Percentiles rank a stretch among this genome's conserved stretches.
Evolutionary conservation across 164 flowering plant genomes (phyloP).

Genomic region (Liquidambar formosana): DNA sequence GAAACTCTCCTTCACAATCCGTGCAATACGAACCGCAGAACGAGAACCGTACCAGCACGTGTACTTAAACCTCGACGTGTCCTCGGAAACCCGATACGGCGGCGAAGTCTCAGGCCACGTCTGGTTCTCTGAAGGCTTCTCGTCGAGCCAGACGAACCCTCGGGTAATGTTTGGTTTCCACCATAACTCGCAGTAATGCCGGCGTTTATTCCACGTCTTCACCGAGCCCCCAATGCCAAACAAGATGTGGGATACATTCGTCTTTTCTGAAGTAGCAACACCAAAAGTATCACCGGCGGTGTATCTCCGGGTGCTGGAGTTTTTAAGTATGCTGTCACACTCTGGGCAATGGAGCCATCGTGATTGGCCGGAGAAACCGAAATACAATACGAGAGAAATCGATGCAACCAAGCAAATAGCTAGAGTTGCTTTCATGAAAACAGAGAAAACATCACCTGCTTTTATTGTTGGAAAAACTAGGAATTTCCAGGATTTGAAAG

Average conservation of each 20-base stretch:
- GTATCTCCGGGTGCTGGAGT: neutral
- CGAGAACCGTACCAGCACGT: conserved; percentile 39
- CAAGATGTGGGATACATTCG: conserved; percentile 41
- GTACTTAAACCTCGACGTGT: conserved; percentile 52
- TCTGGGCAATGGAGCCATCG: conserved; percentile 8
- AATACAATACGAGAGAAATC: conserved; percentile 21
- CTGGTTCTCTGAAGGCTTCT: conserved; percentile 24
- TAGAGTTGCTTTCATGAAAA: conserved; percentile 12
- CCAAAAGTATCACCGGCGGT: neutral
- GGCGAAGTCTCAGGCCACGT: conserved; percentile 41
- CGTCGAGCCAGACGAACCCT: conserved; percentile 65
- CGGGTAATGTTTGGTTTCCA: conserved; percentile 50
- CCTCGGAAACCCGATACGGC: conserved; percentile 47
- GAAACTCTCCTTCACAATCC: conserved; percentile 42
- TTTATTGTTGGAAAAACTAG: conserved; percentile 6
- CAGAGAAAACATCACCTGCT: neutral
- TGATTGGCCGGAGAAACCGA: conserved; percentile 17
- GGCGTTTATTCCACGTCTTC: conserved; percentile 45
- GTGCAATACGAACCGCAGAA: conserved; percentile 35
- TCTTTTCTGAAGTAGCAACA: neutral
- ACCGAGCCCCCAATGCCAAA: conserved; percentile 61
- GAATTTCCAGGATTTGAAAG: conserved; percentile 18
- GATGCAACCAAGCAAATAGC: conserved; percentile 23
- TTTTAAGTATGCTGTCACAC: neutral
- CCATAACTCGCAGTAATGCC: conserved; percentile 51